Conservation (phyloP, 352 stramenopile species). For the Halophytophthora batemanensis region DNA sequence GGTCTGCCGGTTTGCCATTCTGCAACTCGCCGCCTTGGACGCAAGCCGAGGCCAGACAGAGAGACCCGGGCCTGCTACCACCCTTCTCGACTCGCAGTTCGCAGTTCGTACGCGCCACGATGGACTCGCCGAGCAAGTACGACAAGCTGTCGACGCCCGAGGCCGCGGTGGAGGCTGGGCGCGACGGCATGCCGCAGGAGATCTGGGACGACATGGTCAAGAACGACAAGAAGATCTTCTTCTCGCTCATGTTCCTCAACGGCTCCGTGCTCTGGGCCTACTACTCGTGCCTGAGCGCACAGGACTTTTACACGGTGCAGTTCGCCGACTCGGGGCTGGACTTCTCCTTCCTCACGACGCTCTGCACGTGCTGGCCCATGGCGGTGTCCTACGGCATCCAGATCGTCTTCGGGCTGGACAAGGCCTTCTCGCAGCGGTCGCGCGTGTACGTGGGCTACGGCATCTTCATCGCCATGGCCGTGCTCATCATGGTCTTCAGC, state of each 20-base stretch:
- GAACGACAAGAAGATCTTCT: constrained; percentile 34
- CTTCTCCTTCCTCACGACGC: constrained; percentile 46
- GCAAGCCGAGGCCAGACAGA: background rate
- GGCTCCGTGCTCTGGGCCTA: constrained; percentile 47
- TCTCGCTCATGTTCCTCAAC: constrained; percentile 44
- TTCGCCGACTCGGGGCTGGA: constrained; percentile 27
- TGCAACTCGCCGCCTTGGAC: too few species aligned
- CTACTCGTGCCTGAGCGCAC: constrained; percentile 49
- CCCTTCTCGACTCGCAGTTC: too few species aligned
- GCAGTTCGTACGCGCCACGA: background rate
- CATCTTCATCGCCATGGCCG: constrained; percentile 29
- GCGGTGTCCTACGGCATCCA: constrained; percentile 30
- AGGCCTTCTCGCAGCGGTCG: constrained; percentile 2
- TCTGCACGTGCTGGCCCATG: constrained; percentile 38
- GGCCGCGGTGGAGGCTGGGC: background rate
- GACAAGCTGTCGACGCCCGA: constrained; percentile 12
- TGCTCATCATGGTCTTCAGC: constrained; percentile 41
- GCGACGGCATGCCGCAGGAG: constrained; percentile 30
- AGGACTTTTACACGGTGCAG: constrained; percentile 36
- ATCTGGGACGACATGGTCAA: constrained; percentile 37
- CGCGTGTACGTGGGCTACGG: constrained; percentile 33
- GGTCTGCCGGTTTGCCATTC: background rate
- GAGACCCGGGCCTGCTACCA: too few species aligned
- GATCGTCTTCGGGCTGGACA: constrained; percentile 40
- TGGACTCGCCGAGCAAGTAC: constrained; percentile 12